Evolutionary conservation across 176 grass and related monocot genomes (phyloP), one percentile per base, ranked within the genome.

Genomic region (Microstegium vimineum): DNA sequence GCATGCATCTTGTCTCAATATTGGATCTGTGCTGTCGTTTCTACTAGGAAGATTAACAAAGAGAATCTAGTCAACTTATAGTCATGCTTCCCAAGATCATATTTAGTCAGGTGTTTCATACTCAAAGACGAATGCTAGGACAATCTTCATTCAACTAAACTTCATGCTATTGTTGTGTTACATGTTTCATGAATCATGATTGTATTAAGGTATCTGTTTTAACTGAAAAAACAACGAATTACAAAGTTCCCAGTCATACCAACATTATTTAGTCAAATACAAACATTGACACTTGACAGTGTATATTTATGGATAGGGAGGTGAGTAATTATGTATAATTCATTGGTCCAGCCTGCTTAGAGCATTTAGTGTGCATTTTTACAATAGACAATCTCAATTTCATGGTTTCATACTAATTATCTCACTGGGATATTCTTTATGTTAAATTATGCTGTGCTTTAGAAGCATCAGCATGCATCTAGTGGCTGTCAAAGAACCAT

Each of bases 1-100:
- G 25, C 74, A 82, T 49, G 13, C 66, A n/a, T 76, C 71, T 90
- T 69, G 42, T 86, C 51, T 69, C 49, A 37, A 51, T 26, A 43
- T 84, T 36, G 22, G 43, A 43, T 37, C 46, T 69, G 10, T 59
- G 63, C 8, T 84, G 4, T 57, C 0, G 0, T 49, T 79, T 84
- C 27, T 87, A 36, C 28, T 56, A 66, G 20, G 47, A 18, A 42
- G 23, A 16, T 75, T 81, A 40, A 54, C 26, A 56, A 57, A 51
- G 69, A 69, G n/a, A 45, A 59, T 81, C 36, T 75, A 74, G 4
- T 81, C 34, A 59, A 71, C 16, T 66, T 65, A 63, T 34, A 78
- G 43, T 46, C 27, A 83, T 78, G 80, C 59, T 72, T 73, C 46
- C 20, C 4, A n/a, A 67, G 2, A 80, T 75, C 28, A 47, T 51